A percentile compares a stretch with the other conserved stretches of the same genome.
Conservation (phyloP, 306 rosid species). For the Casuarina glauca region DNA sequence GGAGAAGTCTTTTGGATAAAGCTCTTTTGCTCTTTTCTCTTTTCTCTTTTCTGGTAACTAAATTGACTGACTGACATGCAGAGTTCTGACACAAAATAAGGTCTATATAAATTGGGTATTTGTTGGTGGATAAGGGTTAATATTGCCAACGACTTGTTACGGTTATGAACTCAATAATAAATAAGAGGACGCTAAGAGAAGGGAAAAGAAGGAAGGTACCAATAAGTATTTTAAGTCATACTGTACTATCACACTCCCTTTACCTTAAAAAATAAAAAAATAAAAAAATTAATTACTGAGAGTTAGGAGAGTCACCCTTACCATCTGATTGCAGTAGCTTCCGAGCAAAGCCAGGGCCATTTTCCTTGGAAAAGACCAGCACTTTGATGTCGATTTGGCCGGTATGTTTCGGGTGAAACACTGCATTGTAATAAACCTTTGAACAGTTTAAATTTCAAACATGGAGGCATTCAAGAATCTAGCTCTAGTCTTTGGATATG, state of each 20-base stretch:
- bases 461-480: neutral
- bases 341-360: conserved; percentile 20
- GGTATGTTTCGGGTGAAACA: conserved; percentile 9
- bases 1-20: too few relatives aligned
- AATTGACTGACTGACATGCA: neutral
- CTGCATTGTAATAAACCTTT: conserved; percentile 17
- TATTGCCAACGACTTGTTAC: too few relatives aligned
- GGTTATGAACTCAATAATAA: too few relatives aligned
- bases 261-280: too few relatives aligned
- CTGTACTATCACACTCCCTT: too few relatives aligned
- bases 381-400: conserved; percentile 25
- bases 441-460: neutral
- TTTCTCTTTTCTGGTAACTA: neutral
- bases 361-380: conserved; percentile 26
- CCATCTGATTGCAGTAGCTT: conserved; percentile 49
- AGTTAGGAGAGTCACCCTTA: neutral
- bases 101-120: too few relatives aligned
- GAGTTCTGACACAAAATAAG: too few relatives aligned
- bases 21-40: too few relatives aligned
- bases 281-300: neutral
- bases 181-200: neutral
- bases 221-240: neutral
- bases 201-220: neutral
- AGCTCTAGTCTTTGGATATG: neutral
- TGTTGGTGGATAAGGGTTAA: too few relatives aligned